Evolutionary conservation across 2,329 filamentous ascomycete genomes (phyloP), one percentile per base, ranked within the genome.

Genomic region (Cytospora chrysosperma): DNA sequence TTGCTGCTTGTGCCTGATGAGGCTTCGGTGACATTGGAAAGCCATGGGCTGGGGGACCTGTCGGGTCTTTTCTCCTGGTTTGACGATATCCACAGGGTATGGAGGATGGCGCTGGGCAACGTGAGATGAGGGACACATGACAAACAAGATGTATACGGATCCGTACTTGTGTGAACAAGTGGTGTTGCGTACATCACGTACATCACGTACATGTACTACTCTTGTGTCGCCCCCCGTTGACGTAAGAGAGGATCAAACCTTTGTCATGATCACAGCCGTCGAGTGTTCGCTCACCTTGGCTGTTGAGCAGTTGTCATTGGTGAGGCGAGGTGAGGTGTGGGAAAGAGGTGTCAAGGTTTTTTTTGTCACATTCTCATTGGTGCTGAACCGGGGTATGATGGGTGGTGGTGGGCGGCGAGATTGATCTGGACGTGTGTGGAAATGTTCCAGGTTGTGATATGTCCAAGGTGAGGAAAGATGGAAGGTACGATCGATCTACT

Each of bases 41-140:
- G 49, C 19, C 26, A 21, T 26, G 8, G 24, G 40, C 27, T 32
- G 40, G 49, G 40, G 49, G 37, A 58, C 51, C 55, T 50, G 37
- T 51, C 61, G 61, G 61, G 56, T 24, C 27, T 26, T 58, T 53
- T 2, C 21, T 21, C 34, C 27, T 50, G 50, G n/a, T 47, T 47
- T 47, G 43, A 47, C 43, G 17, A 47, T 54, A 37, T 30, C 32
- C 32, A 53, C 49, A 52, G 24, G 32, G 28, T 30, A 30, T 9
- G 28, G 28, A n/a, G 34, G 49, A 28, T 51, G 47, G 10, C 28
- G 57, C 27, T 21, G 50, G 26, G 51, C 27, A 54, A 54, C 57
- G 37, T 49, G 57, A 59, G 32, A 59, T 52, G 57, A 59, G n/a
- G 56, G 27, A 21, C n/a, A 28, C 7, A 21, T 27, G 43, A 27